Conservation (phyloP, 768 basidiomycete genomes). For the Lepiota venenata region DNA sequence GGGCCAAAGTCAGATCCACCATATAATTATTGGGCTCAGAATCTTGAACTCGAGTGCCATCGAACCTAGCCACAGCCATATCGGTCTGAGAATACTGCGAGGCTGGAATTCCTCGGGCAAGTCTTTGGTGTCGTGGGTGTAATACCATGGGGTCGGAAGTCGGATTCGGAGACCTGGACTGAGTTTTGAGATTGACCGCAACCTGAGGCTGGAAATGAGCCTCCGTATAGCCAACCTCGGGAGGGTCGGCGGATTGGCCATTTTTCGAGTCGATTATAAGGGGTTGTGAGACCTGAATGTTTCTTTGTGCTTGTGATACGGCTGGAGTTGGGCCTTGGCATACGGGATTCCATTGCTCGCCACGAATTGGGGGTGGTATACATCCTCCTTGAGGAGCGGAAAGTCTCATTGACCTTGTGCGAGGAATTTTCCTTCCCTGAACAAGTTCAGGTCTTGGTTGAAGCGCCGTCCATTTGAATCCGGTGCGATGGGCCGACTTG, state of each 20-base stretch:
- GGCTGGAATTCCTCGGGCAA: too few relatives aligned
- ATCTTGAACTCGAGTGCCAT: not conserved
- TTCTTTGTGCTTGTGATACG: not conserved
- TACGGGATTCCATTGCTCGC: not conserved
- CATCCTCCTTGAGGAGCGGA: not conserved
- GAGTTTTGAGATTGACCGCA: too few relatives aligned
- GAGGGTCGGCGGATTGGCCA: too few relatives aligned
- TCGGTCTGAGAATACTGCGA: too few relatives aligned
- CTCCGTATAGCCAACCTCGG: too few relatives aligned
- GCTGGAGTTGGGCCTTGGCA: not conserved
- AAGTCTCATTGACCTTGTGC: not conserved
- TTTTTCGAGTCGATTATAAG: too few relatives aligned
- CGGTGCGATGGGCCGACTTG: not conserved
- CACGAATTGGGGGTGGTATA: slow-evolving; percentile 1
- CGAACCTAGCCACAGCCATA: too few relatives aligned
- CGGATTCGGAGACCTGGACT: too few relatives aligned
- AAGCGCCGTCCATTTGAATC: not conserved
- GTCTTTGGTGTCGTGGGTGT: too few relatives aligned
- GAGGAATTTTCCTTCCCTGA: not conserved
- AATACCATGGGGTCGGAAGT: too few relatives aligned
- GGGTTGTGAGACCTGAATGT: not conserved
- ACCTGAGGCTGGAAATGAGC: too few relatives aligned
- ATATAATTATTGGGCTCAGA: not conserved
- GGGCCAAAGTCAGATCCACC: not conserved
- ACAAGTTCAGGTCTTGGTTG: not conserved